Evolutionary conservation across 228 moss, liverwort and hornwort genomes (phyloP), one percentile per base, ranked within the genome.

Genomic region (Sphagnum fallax): DNA sequence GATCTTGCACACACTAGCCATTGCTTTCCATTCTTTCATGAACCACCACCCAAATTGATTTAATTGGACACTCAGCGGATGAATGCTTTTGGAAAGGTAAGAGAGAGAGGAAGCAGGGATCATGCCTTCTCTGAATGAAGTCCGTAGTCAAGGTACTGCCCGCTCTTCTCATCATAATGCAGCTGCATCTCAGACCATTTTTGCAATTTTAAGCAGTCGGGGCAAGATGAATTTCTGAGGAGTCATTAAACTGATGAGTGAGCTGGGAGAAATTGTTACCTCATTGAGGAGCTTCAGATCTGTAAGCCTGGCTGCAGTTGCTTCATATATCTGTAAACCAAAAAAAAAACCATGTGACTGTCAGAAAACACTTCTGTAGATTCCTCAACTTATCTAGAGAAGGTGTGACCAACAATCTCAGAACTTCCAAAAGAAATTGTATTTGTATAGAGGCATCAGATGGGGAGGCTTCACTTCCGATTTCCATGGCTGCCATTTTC

Each of bases 111-210:
- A 32, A 32, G 32, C 32, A 64, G 62, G 4, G 49, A 15, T 67
- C 76, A 49, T 80, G 78, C 94, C 91, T 88, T 72, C 77, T 97
- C 93, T 70, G 88, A 81, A 64, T 97, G 97, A 69, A 88, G 76
- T 71, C 97, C 97, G 71, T 82, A 97, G 75, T 97, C 97, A 69
- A 83, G 89, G 76, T 90, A 97, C 61, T 82, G 86, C 65, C 90
- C 91, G 74, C 88, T 87, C 59, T 85, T 82, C 67, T 75, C 60
- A 72, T 97, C 91, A 64, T 82, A 93, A 73, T 97, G 97, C 83
- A 93, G 88, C 93, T 94, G 81, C 76, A 86, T 62, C 52, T 55
- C 55, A 55, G 55, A 55, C 8, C 9, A 8, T 8, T 55, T 12
- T 12, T 55, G 8, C 55, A 8, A 8, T 55, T 12, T 55, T 55